A percentile compares a stretch with the other conserved stretches of the same genome.
Conservation (phyloP, 768 basidiomycete genomes). For the Phanerochaete sordida region DNA sequence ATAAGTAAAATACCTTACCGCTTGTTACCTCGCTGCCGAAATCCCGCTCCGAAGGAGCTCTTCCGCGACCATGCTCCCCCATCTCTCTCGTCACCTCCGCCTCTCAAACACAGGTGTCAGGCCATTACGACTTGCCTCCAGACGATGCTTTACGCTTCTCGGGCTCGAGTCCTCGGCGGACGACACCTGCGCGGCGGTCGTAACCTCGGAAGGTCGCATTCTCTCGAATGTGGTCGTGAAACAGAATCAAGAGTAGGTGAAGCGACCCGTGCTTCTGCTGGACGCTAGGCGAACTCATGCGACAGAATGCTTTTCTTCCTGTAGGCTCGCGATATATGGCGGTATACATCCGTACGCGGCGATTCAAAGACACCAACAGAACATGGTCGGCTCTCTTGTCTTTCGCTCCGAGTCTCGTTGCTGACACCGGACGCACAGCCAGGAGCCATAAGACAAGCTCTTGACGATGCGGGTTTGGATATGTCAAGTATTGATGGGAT, state of each 20-base stretch:
- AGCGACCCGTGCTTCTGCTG: background rate
- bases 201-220: conserved; percentile 64
- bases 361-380: conserved; percentile 72
- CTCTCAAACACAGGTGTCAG: background rate
- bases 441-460: conserved; percentile 61
- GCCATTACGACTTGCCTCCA: background rate
- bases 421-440: conserved; percentile 45
- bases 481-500: conserved; percentile 75
- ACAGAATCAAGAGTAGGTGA: conserved; percentile 61
- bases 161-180: conserved; percentile 89
- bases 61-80: background rate
- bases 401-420: conserved; percentile 51
- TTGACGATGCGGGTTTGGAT: conserved; percentile 58
- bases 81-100: background rate
- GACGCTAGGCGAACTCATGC: background rate
- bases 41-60: no score
- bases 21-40: no score
- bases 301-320: background rate
- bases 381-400: conserved; percentile 46
- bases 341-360: conserved; percentile 82
- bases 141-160: conserved; percentile 53
- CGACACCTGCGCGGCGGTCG: conserved; percentile 89
- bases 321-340: conserved; percentile 55
- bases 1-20: no score
- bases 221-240: conserved; percentile 85